Conservation (phyloP, 2,329 filamentous ascomycete genomes). For the Thelonectria blattea region DNA sequence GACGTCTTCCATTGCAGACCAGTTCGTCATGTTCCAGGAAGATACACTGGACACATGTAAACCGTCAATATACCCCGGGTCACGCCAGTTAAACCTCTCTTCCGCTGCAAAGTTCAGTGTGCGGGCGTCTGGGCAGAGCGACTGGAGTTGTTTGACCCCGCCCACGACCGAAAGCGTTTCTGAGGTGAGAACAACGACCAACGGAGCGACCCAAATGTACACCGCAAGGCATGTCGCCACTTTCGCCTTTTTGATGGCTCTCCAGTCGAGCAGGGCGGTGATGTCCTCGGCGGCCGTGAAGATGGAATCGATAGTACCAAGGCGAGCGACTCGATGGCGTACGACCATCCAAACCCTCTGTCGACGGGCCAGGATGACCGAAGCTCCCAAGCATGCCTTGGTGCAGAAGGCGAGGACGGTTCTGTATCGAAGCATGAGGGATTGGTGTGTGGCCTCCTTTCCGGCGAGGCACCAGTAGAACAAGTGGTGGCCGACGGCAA, state of each 20-base stretch:
- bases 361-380: conserved; percentile 31
- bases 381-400: conserved; percentile 31
- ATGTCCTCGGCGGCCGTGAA: conserved; percentile 18
- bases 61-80: background rate
- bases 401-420: conserved; percentile 31
- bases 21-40: background rate
- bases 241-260: background rate
- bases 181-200: conserved; percentile 4
- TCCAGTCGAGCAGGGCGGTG: background rate
- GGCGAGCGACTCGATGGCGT: conserved; percentile 30
- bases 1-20: too few species aligned
- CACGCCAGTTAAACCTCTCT: background rate
- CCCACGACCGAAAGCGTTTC: background rate
- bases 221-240: conserved; percentile 5
- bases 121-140: background rate
- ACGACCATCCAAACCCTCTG: conserved; percentile 20
- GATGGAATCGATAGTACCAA: conserved; percentile 4
- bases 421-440: conserved; percentile 16
- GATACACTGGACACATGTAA: background rate
- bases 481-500: background rate
- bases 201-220: conserved; percentile 2
- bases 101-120: conserved; percentile 1
- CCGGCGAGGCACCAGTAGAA: background rate
- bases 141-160: background rate
- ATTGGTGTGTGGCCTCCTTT: background rate